Evolutionary conservation across 495 filamentous ascomycete species (phyloP).

Genomic region (Aspergillus ellipticus): DNA sequence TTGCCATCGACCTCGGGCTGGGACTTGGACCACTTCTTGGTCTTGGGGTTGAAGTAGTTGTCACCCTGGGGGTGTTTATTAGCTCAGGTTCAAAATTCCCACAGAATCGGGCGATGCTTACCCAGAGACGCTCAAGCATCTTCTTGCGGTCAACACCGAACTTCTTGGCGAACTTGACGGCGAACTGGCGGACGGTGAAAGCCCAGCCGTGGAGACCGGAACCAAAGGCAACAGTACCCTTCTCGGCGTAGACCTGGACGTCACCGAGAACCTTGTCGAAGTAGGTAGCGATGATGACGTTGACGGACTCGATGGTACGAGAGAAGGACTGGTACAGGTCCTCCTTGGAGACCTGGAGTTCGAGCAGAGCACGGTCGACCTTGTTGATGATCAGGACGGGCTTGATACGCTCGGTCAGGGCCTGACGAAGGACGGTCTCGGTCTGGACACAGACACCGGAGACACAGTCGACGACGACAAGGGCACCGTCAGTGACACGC

Average conservation of each 20-base stretch:
- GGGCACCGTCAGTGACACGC: conserved; percentile 98
- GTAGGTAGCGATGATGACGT: conserved; percentile 99
- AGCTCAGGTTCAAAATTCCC: conserved; percentile 5
- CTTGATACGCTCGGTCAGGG: conserved; percentile 99
- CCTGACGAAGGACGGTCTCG: conserved; percentile 98
- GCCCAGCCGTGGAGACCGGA: conserved; percentile 99
- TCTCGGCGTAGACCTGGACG: conserved; percentile 94
- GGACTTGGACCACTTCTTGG: conserved; percentile 99
- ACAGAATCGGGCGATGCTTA: conserved; percentile 43
- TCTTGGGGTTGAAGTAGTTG: conserved; percentile 99
- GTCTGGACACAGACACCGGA: conserved; percentile 99
- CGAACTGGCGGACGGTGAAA: conserved; percentile 99
- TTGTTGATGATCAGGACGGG: conserved; percentile 99
- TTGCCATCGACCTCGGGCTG: conserved; percentile 71
- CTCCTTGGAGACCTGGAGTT: conserved; percentile 97
- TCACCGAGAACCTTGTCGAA: conserved; percentile 96
- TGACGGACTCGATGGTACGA: conserved; percentile 98
- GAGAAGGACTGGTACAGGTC: conserved; percentile 99
- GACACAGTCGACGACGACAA: conserved; percentile 99
- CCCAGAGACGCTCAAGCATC: conserved; percentile 99
- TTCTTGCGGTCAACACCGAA: conserved; percentile 98
- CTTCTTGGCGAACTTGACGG: conserved; percentile 95
- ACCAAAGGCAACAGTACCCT: conserved; percentile 96
- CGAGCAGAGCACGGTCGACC: conserved; percentile 97
- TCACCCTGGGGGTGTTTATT: conserved; percentile 61